Base-by-base conservation (phyloP, 2,329 filamentous ascomycete species). In the Pseudonectria foliicola region DNA sequence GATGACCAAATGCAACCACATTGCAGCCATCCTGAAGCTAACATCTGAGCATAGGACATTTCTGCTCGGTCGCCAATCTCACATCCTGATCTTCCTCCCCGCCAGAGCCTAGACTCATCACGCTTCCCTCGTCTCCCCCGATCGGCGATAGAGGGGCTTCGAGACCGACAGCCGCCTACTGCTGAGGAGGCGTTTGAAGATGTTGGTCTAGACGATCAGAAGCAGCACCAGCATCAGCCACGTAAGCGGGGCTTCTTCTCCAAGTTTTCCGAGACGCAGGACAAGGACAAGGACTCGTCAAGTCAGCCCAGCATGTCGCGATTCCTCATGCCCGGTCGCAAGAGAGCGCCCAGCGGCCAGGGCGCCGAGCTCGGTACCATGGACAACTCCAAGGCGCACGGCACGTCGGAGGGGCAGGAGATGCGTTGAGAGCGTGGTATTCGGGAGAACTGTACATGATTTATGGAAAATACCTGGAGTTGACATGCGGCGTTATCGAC, bases 121-220 rank as follows among this genome's bases (percentile, higher is more conserved):
- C 73, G 77, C 44, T 72, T 75, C 55, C 68, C 73, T 37, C 72
- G 80, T 38, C 66, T 77, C 28, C 76, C 79, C 13, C 71, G 81
- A 41, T 75, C 79, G 7, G 71, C 77, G 7, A 59, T 81, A 34
- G 68, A 75, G 42, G 70, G 68, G 37, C 70, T 69, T 33, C 75
- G 80, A 46, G 73, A 76, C 36, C 67, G 66, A 52, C 71, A 79
- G 35, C 70, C 73, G 18, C 70, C 77, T n/a, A 83, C 80, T 21
- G 73, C 77, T 27, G 86, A 92, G 50, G 85, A 93, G 52, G 70
- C 69, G 6, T 95, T 96, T 49, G 90, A 95, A 57, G 90, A 96
- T 34, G 85, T 96, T 7, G 87, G 87, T 4, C 66, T 96, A 39
- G 89, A 95, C 46, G 86, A 92, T 25, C 66, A 73, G 31, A 80